Evolutionary conservation across 495 filamentous ascomycete species (phyloP).

Genomic region (Aspergillus sparsus): DNA sequence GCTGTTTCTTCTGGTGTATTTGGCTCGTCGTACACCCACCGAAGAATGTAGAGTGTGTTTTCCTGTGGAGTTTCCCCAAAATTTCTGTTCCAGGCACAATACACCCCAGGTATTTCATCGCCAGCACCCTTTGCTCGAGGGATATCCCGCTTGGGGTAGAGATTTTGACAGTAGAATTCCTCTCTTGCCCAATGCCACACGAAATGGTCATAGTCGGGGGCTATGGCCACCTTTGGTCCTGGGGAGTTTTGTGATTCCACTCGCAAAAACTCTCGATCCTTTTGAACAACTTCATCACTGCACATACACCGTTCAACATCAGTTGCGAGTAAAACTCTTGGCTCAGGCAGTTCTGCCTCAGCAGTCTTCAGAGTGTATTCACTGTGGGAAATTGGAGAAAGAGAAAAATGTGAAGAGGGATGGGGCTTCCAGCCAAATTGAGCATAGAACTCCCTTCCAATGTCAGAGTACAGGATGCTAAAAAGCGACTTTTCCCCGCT

Average conservation of each 20-base stretch:
- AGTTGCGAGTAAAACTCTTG: conserved; percentile 29
- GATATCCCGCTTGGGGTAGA: conserved; percentile 36
- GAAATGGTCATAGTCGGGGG: conserved; percentile 72
- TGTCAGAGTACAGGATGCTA: conserved; percentile 87
- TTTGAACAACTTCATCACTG: conserved; percentile 33
- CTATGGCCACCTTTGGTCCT: conserved; percentile 58
- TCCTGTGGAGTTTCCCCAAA: conserved; percentile 58
- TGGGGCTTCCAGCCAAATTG: conserved; percentile 78
- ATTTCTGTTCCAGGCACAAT: conserved; percentile 79
- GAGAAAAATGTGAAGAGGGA: conserved; percentile 66
- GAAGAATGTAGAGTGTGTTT: conserved; percentile 76
- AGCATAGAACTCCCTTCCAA: conserved; percentile 91
- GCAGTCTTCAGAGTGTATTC: conserved; percentile 22
- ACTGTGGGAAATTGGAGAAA: conserved; percentile 48
- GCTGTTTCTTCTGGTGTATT: conserved; percentile 41
- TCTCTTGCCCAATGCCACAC: conserved; percentile 87
- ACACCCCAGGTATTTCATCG: conserved; percentile 56
- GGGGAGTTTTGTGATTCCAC: conserved; percentile 34
- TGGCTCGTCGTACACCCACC: conserved; percentile 68
- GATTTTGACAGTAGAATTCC: conserved; percentile 69
- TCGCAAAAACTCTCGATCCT: conserved; percentile 37
- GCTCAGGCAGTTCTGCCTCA: conserved; percentile 17
- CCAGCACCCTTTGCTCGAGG: conserved; percentile 72
- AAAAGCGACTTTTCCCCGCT: conserved; percentile 49
- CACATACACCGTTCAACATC: conserved; percentile 41